These are phyloP conservation scores for Sclerotinia nivalis DNA, from an alignment of 2,329 filamentous ascomycete genomes.

Conservation along the genomic window DNA sequence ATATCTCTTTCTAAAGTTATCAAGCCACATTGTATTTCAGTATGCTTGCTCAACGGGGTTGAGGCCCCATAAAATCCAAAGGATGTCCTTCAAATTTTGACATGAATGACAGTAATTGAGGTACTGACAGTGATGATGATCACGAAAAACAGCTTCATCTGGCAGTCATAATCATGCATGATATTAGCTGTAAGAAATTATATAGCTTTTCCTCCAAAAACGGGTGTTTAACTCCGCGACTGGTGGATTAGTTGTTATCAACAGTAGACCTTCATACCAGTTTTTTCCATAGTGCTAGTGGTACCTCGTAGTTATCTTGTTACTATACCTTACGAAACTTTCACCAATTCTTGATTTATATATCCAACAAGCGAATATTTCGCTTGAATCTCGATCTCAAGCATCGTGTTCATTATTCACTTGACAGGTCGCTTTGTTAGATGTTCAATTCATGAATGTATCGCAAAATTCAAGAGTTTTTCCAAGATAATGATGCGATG, in stretches of 20 bases:
- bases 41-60: neutral
- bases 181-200: neutral
- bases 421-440: neutral
- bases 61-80: neutral
- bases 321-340: neutral
- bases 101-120: neutral
- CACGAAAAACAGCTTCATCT: neutral
- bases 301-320: fast-evolving
- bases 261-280: neutral
- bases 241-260: no score
- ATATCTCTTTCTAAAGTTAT: no score
- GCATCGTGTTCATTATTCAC: neutral
- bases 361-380: neutral
- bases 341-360: neutral
- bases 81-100: fast-evolving
- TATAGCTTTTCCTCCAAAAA: neutral
- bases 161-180: neutral
- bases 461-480: no score
- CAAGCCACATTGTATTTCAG: no score
- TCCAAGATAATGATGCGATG: no score
- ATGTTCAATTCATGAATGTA: no score
- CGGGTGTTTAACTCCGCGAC: neutral
- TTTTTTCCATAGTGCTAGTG: neutral
- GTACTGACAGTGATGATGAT: neutral
- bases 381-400: fast-evolving